Conservation (phyloP, 441 rosid genomes). For the Erysimum cheiri region DNA sequence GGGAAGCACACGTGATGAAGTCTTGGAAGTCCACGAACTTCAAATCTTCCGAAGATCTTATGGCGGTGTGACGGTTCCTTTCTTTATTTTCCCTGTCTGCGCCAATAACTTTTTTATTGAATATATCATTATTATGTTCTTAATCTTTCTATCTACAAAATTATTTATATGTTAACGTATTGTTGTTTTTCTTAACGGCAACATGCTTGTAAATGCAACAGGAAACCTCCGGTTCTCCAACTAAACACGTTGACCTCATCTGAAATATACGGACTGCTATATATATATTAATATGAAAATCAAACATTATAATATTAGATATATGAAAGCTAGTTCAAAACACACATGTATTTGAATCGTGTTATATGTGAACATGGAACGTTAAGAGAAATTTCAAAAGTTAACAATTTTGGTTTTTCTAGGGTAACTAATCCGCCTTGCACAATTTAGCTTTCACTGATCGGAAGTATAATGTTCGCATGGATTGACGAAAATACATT, state of each 20-base stretch:
- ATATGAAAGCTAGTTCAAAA: neutral
- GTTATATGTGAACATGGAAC: neutral
- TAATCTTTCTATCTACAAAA: constrained; percentile 13
- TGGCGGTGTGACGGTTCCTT: constrained; percentile 43
- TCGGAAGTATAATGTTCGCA: too few relatives aligned
- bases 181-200: constrained; percentile 30
- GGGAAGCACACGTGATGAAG: constrained; percentile 39
- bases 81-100: constrained; percentile 30
- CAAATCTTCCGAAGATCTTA: constrained; percentile 41
- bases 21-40: constrained; percentile 26
- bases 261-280: constrained; percentile 9
- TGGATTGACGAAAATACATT: too few relatives aligned
- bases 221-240: constrained; percentile 37
- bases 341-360: neutral
- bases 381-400: neutral
- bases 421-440: neutral
- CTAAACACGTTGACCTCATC: constrained; percentile 40
- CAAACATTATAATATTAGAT: neutral
- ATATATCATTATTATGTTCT: constrained; percentile 6
- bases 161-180: neutral
- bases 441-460: too few relatives aligned
- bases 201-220: constrained; percentile 39
- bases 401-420: too few relatives aligned
- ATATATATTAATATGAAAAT: neutral
- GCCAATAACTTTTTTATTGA: neutral